phyloP scores from a whole-genome alignment of 2,329 filamentous ascomycete species.

The Helotiales sp. region DNA sequence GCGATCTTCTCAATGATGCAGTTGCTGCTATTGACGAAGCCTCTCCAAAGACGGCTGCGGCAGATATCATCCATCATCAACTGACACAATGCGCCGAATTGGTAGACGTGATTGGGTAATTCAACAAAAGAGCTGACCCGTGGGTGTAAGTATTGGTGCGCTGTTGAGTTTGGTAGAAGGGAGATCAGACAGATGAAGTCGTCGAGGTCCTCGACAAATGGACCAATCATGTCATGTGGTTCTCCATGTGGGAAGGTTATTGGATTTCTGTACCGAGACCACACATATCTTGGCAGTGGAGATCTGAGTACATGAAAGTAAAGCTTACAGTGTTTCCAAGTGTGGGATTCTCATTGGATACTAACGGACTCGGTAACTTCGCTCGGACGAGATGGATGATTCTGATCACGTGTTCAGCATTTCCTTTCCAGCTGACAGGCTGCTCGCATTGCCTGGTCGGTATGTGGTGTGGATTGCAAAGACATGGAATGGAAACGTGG shows the following conservation, averaged over 20 bases:
- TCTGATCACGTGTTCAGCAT: too few relatives aligned
- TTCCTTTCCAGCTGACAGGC: too few relatives aligned
- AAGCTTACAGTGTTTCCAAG: not conserved
- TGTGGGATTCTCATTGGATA: not conserved
- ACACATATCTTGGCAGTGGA: not conserved
- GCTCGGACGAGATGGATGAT: too few relatives aligned
- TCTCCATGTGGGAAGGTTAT: not conserved
- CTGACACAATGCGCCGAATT: not conserved
- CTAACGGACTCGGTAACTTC: not conserved
- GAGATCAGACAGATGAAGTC: not conserved
- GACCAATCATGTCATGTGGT: not conserved
- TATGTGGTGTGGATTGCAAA: too few relatives aligned
- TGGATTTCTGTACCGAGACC: not conserved
- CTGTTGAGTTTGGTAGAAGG: not conserved
- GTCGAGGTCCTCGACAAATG: too few relatives aligned
- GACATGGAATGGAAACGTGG: too few relatives aligned
- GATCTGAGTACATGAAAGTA: not conserved
- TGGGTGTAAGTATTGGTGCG: conserved; percentile 12
- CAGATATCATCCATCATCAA: conserved; percentile 3
- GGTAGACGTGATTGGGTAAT: not conserved
- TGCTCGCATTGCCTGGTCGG: too few relatives aligned
- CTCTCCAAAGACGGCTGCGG: not conserved
- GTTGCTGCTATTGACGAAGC: not conserved
- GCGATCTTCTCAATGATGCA: not conserved
- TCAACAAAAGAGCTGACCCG: conserved; percentile 2